Base-by-base conservation (phyloP, 805 yeast genomes). In the Hanseniaspora vineae region DNA sequence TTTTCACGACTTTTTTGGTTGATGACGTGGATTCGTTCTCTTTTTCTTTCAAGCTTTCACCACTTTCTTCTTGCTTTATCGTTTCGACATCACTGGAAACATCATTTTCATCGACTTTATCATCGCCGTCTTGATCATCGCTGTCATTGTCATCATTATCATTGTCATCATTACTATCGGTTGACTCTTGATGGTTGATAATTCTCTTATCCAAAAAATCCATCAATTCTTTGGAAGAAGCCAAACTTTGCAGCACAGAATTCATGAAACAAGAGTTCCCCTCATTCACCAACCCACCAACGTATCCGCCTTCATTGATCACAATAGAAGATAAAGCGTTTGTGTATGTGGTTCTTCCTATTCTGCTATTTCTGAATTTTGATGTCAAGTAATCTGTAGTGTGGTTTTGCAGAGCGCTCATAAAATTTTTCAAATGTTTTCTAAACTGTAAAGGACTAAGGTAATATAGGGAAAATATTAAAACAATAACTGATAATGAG, bases 241-340 rank as follows among this genome's bases (percentile, higher is more conserved):
- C 88, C 49, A 88, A 65, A 15, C 84, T 75, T 62, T 89, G 97
- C 29, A 89, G 63, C 1, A 89, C 96, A 20, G 88, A 78, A 65
- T 89, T 89, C 94, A 88, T 87, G 57, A 89, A 89, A 63, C 97
- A 89, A 0, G 96, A 87, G 60, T 89, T 89, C 13, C 97, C 96
- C 53, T 86, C 95, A 60, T 89, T 89, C 50, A 76, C 73, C 35
- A 89, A 71, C 1, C 97, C 97, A 23, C 96, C 96, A 33, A 86
- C 75, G 46, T 74, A 76, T 1, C 89, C 89, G 49, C 90, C 90
- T 47, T 72, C 68, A 44, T 69, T 68, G 47, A 73, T 50, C n/a
- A 81, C 80, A 19, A 48, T 46, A 13, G 47, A 37, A 31, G 45
- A 40, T 23, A 48, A 39, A 12, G 50, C 50, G 12, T 45, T 46